These are phyloP conservation scores for Elsinoe arachidis DNA, from an alignment of 2,329 filamentous ascomycete species.

Conservation along the genomic window DNA sequence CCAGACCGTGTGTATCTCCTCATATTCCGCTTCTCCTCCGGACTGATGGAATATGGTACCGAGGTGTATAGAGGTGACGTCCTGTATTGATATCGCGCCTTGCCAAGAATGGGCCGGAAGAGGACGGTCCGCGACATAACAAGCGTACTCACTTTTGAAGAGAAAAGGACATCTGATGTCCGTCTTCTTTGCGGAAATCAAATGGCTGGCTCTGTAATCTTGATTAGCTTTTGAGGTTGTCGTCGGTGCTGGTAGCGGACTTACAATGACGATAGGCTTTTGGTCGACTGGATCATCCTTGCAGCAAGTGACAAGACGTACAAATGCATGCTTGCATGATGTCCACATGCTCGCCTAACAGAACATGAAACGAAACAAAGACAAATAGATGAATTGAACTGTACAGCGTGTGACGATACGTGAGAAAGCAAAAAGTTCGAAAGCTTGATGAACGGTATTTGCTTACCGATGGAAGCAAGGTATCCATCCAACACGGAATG, in stretches of 20 bases:
- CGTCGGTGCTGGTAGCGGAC: background rate
- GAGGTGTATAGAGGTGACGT: background rate
- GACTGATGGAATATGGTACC: background rate
- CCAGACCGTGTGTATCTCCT: background rate
- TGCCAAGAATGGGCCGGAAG: background rate
- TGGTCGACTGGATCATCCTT: background rate
- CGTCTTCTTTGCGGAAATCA: conserved; percentile 10
- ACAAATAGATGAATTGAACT: background rate
- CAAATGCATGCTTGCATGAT: conserved; percentile 7
- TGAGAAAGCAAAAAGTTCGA: background rate
- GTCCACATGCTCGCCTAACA: background rate
- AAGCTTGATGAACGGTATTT: background rate
- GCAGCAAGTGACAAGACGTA: conserved; percentile 4
- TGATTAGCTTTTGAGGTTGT: background rate
- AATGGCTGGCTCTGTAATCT: conserved; percentile 6
- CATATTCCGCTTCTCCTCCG: background rate
- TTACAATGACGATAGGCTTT: conserved; percentile 8
- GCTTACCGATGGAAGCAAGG: background rate
- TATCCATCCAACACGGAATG: background rate
- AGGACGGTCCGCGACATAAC: background rate
- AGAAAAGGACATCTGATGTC: conserved; percentile 2
- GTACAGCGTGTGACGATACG: background rate
- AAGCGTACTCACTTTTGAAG: background rate
- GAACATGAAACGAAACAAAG: background rate
- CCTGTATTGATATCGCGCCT: background rate